Percentiles rank a stretch among this genome's conserved stretches.
Evolutionary conservation across 495 filamentous ascomycete species (phyloP).

Genomic region (Penicillium parvum): DNA sequence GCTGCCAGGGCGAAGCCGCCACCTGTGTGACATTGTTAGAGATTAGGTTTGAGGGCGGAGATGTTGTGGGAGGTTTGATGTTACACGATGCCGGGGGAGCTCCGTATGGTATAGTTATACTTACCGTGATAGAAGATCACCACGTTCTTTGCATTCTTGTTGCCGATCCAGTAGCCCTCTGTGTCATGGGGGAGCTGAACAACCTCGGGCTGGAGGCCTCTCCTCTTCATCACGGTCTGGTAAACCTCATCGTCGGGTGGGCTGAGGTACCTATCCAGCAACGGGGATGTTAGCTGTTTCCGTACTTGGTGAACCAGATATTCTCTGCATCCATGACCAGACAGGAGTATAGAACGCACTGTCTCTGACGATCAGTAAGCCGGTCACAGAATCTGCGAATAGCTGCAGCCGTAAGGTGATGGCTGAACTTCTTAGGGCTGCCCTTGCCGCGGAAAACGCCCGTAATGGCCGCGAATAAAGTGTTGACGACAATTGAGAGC

Average conservation of each 20-base stretch:
- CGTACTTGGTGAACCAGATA: no score
- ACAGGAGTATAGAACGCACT: slow-evolving; percentile 27
- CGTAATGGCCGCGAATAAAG: slow-evolving; percentile 28
- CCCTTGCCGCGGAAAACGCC: slow-evolving; percentile 36
- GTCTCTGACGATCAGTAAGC: slow-evolving; percentile 25
- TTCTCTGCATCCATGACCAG: background rate
- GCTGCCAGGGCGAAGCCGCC: slow-evolving; percentile 55
- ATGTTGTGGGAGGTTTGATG: background rate
- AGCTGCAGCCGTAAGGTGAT: slow-evolving; percentile 31
- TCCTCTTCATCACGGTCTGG: slow-evolving; percentile 36
- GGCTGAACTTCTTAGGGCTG: slow-evolving; percentile 26
- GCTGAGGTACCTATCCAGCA: slow-evolving; percentile 23
- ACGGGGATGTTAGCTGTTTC: background rate
- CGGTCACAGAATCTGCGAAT: slow-evolving; percentile 22
- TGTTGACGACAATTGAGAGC: slow-evolving; percentile 16
- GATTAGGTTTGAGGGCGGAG: slow-evolving; percentile 1
- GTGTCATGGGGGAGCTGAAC: slow-evolving; percentile 47
- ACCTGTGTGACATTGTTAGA: slow-evolving; percentile 28
- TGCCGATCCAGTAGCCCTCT: slow-evolving; percentile 57
- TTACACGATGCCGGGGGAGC: background rate
- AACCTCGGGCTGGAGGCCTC: slow-evolving; percentile 43
- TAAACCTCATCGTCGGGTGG: slow-evolving; percentile 30
- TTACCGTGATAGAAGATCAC: slow-evolving; percentile 58
- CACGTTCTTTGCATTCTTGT: slow-evolving; percentile 50
- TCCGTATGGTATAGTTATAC: slow-evolving; percentile 1